Evolutionary conservation across 2,329 filamentous ascomycete species (phyloP).

Genomic region (Parastagonospora avenae): DNA sequence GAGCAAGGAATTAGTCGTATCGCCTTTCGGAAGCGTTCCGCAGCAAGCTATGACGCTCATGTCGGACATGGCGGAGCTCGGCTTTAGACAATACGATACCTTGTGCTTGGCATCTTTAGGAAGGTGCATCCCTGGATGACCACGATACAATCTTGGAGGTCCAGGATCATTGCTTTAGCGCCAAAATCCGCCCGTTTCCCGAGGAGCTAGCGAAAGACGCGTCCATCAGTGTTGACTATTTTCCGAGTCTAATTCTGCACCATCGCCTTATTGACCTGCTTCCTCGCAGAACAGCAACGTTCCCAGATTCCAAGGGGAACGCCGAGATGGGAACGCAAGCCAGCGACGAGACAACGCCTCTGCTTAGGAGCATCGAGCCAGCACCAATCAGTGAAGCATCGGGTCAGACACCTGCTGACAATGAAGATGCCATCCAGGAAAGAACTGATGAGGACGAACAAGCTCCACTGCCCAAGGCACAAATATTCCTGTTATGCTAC

Average conservation of each 20-base stretch:
- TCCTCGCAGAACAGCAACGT: neutral
- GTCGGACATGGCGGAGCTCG: neutral
- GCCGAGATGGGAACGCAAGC: neutral
- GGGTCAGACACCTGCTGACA: conserved; percentile 2
- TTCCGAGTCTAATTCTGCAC: neutral
- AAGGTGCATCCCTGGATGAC: too few relatives aligned
- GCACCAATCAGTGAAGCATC: conserved; percentile 19
- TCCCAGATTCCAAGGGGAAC: neutral
- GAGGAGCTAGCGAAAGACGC: too few relatives aligned
- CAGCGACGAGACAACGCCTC: conserved; percentile 36
- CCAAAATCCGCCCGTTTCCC: too few relatives aligned
- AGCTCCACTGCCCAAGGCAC: conserved; percentile 45
- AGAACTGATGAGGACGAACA: conserved; percentile 23
- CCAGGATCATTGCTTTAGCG: too few relatives aligned
- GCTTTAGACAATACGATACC: neutral
- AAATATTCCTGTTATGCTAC: conserved; percentile 75
- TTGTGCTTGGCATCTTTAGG: too few relatives aligned
- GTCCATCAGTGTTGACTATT: neutral
- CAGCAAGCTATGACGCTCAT: neutral
- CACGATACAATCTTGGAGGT: too few relatives aligned
- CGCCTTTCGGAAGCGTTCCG: conserved; percentile 3
- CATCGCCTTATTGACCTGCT: too few relatives aligned
- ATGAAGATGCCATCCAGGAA: conserved; percentile 2
- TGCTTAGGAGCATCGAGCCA: conserved; percentile 26
- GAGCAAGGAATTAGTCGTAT: neutral